Percentiles rank a stretch among this genome's conserved stretches.
These are phyloP conservation scores for Hylodesmum podocarpum DNA, from an alignment of 306 rosid genomes.

Conservation along the genomic window DNA sequence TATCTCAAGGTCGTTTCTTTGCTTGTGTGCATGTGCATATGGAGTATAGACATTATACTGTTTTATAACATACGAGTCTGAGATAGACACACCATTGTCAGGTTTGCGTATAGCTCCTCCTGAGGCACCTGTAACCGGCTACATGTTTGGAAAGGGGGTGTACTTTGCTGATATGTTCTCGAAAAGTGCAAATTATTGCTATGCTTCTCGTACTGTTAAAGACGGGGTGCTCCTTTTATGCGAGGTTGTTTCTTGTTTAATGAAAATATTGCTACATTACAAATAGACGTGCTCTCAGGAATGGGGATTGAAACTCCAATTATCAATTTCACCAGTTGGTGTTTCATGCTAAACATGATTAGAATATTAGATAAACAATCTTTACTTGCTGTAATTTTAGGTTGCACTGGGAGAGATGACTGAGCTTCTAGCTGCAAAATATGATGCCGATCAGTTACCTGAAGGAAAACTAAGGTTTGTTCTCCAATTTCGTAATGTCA, in stretches of 20 bases:
- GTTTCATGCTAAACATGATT: conserved; percentile 10
- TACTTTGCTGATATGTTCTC: conserved; percentile 99
- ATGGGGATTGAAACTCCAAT: conserved; percentile 17
- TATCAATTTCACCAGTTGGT: conserved; percentile 11
- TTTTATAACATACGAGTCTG: conserved; percentile 13
- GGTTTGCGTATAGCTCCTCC: conserved; percentile 99
- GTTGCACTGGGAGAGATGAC: conserved; percentile 95
- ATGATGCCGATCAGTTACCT: conserved; percentile 80
- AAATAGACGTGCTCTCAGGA: neutral
- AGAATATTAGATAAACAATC: conserved; percentile 16
- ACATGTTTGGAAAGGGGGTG: conserved; percentile 97
- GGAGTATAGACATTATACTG: conserved; percentile 14
- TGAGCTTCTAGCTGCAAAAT: conserved; percentile 68
- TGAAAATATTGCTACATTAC: neutral
- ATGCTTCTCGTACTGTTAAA: conserved; percentile 48
- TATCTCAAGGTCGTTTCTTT: conserved; percentile 79
- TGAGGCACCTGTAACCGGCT: conserved; percentile 93
- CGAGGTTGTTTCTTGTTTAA: conserved; percentile 65
- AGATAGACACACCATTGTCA: conserved; percentile 34
- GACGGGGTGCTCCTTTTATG: conserved; percentile 91
- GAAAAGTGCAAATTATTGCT: conserved; percentile 96
- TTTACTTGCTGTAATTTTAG: conserved; percentile 36
- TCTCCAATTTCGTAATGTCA: neutral
- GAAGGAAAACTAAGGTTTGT: conserved; percentile 81
- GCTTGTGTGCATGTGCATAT: conserved; percentile 9